A percentile compares a stretch with the other conserved stretches of the same genome.
Evolutionary conservation across 1,139 yeast species (phyloP).

Genomic region (Yamadazyma dendronema): DNA sequence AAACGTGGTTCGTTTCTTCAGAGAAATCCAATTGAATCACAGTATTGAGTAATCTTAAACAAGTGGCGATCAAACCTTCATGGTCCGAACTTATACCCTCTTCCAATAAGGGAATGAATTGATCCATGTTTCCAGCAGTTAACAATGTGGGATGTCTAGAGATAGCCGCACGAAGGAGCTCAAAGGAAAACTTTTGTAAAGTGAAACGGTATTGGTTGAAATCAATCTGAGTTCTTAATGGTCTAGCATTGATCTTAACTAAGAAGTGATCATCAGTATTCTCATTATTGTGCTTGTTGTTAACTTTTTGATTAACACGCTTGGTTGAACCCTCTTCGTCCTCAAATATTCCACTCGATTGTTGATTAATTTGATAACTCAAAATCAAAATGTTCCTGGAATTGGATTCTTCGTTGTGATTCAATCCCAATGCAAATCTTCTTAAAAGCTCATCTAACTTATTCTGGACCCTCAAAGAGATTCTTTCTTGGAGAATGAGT

Average conservation of each 20-base stretch:
- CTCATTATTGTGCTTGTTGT: slow-evolving; percentile 14
- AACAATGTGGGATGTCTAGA: slow-evolving; percentile 57
- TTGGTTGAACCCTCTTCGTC: slow-evolving; percentile 8
- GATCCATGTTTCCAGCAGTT: slow-evolving; percentile 60
- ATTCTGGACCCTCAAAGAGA: slow-evolving; percentile 66
- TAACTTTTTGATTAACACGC: slow-evolving; percentile 13
- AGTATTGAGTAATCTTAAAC: slow-evolving; percentile 62
- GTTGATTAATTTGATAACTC: slow-evolving; percentile 70
- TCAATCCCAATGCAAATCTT: slow-evolving; percentile 74
- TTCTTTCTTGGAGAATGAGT: slow-evolving; percentile 60
- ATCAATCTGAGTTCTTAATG: slow-evolving; percentile 51
- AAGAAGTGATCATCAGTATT: slow-evolving; percentile 58
- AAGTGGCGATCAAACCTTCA: slow-evolving; percentile 72
- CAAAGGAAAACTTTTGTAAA: slow-evolving; percentile 76
- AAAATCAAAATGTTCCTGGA: slow-evolving; percentile 62
- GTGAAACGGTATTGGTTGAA: slow-evolving; percentile 52
- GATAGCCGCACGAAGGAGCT: slow-evolving; percentile 70
- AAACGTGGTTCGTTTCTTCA: slow-evolving; percentile 51
- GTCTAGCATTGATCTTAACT: slow-evolving; percentile 63
- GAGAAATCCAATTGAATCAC: slow-evolving; percentile 64
- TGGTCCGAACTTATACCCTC: slow-evolving; percentile 59
- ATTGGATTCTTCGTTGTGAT: slow-evolving; percentile 62
- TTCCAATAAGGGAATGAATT: slow-evolving; percentile 73
- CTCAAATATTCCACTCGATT: slow-evolving; percentile 38
- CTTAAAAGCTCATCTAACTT: slow-evolving; percentile 78